Evolutionary conservation across 768 basidiomycete species (phyloP), one percentile per base, ranked within the genome.

Genomic region (Brasilioporus rufonigricans): DNA sequence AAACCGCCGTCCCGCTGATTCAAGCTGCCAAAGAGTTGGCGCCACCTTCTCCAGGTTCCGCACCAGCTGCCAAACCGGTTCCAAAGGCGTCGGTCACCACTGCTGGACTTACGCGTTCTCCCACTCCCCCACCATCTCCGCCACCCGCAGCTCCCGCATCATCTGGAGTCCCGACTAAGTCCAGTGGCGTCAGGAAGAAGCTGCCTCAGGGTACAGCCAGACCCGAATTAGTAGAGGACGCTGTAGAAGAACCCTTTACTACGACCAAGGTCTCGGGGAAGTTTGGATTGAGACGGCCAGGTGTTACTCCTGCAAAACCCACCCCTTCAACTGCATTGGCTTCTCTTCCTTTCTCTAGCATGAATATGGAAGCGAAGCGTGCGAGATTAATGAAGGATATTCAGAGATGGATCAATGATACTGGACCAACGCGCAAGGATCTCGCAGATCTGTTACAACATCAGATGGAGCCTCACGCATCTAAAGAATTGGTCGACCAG

Each of bases 391-490:
- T 80, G 24, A 94, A 90, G 72, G 95, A 98, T 66, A 77, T 78
- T 13, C 79, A 80, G 40, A 81, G 79, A 62, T 98, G 94, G 93
- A 76, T 93, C 51, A 90, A 94, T 61, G 93, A 98, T 61, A 79
- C 83, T 40, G 89, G 92, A 5, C 76, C 91, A 9, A 89, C 87
- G 23, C 79, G 92, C 52, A 89, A 91, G 66, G 96, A 98, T 63
- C 78, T 98, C 14, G 82, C 87, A 35, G 96, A 98, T 39, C 73
- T 86, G 13, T 75, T 98, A 45, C 89, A 92, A 62, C 83, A 79
- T 59, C 97, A 99, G 71, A 98, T 98, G 93, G 93, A 95, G 61
- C 80, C 85, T 10, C 81, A 89, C 63, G 78, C 82, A 7, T 88
- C 89, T 4, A 85, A 87, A 57, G 89, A 94, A 2, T 73, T 98